Evolutionary conservation across 768 basidiomycete species (phyloP), one percentile per base, ranked within the genome.

Genomic region (Cyclocybe aegerita): DNA sequence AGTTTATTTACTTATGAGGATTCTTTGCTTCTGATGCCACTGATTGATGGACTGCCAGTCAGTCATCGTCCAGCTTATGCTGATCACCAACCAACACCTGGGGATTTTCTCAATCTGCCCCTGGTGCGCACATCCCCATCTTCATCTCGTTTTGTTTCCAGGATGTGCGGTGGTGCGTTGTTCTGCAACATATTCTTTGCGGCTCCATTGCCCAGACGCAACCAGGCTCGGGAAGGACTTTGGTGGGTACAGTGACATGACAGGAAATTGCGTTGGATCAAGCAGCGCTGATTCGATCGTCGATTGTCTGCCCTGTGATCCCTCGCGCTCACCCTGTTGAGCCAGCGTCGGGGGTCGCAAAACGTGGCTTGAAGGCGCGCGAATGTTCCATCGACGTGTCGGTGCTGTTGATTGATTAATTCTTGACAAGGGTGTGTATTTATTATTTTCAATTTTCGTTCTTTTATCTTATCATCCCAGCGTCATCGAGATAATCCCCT

Each of bases 321-420:
- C 41, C 54, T 55, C 33, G 53, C 48, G 35, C 42, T 23, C 39
- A 46, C 47, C 48, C 56, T 45, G 29, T 52, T 61, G 58, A 61
- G 55, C 45, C 49, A 30, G 68, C 70, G 72, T 75, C 72, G 74
- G 74, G 59, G 68, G 62, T 66, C 67, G 67, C 64, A 57, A 66
- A 77, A 77, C 73, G 75, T 76, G 72, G 58, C 49, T 51, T 23
- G 57, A 57, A 53, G 56, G 65, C 61, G 68, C 62, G 55, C 58
- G 58, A 56, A 60, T 56, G 42, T 60, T 43, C 47, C 46, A 57
- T 58, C 50, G 42, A 42, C 49, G 49, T 46, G 46, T 48, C 53
- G 39, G 36, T 35, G 4, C 47, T 55, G 59, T 57, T 59, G 50
- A 62, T 63, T 60, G 59, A 60, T 63, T 43, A 51, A 36, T 35